phyloP scores from a whole-genome alignment of 495 filamentous ascomycete species.

The Neurospora sp. region DNA sequence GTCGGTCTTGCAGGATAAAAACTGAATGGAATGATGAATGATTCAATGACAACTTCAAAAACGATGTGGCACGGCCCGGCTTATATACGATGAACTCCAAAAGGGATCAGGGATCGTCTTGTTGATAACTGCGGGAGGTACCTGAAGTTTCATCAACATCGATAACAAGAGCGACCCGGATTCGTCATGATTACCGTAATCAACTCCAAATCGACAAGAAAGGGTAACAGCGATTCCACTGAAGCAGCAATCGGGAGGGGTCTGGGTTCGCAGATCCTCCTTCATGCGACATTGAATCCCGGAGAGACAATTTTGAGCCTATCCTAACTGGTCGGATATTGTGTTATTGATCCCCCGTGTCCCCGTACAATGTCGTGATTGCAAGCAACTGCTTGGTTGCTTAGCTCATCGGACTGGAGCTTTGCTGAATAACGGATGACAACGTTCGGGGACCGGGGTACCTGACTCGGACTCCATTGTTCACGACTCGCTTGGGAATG shows the following conservation, averaged over 20 bases:
- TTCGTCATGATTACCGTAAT: background rate
- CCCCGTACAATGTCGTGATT: background rate
- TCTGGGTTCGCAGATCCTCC: background rate
- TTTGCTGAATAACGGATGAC: constrained; percentile 4
- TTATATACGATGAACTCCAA: background rate
- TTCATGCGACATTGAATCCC: background rate
- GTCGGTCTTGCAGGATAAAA: background rate
- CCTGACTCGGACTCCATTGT: background rate
- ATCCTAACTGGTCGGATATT: background rate
- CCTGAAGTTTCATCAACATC: background rate
- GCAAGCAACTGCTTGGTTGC: background rate
- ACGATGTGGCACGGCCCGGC: background rate
- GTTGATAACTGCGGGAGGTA: background rate
- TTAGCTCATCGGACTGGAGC: background rate
- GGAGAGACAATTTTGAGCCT: too few relatives aligned
- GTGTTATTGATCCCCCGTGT: background rate
- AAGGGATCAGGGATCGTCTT: background rate
- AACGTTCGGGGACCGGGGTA: background rate
- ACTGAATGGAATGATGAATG: background rate
- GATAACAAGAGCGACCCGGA: background rate
- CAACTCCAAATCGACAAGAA: background rate
- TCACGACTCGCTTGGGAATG: background rate
- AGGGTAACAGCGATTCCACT: background rate
- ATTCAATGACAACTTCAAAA: background rate
- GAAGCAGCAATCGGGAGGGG: background rate